phyloP scores from a whole-genome alignment of 345 rosid genomes.

The Geranium rotundifolium region DNA sequence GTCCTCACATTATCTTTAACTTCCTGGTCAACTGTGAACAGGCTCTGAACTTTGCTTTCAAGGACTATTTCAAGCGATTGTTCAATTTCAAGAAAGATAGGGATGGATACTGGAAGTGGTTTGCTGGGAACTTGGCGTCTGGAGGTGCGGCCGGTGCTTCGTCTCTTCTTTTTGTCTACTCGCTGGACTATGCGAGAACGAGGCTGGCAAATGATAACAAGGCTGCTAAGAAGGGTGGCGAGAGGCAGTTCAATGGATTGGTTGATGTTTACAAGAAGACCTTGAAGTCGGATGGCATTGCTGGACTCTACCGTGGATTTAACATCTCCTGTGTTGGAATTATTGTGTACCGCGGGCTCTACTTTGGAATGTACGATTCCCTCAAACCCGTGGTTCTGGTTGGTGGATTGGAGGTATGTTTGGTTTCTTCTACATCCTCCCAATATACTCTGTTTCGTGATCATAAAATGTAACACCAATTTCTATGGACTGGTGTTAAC shows the following conservation, averaged over 20 bases:
- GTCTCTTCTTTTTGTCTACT: constrained; percentile 42
- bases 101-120: constrained; percentile 53
- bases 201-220: constrained; percentile 49
- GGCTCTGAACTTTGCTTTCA: constrained; percentile 53
- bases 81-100: constrained; percentile 46
- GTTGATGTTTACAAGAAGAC: constrained; percentile 53
- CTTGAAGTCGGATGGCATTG: too few species aligned
- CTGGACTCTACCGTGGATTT: too few species aligned
- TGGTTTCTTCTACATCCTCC: neutral
- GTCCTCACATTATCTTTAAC: neutral
- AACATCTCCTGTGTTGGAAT: too few species aligned
- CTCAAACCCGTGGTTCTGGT: constrained; percentile 47
- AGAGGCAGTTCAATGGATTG: constrained; percentile 51
- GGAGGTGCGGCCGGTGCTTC: constrained; percentile 61
- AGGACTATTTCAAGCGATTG: constrained; percentile 41
- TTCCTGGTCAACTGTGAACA: neutral
- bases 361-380: constrained; percentile 61
- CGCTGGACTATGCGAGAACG: constrained; percentile 45
- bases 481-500: constrained; percentile 10
- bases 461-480: neutral
- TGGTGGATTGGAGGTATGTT: constrained; percentile 35
- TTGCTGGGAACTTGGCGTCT: constrained; percentile 56
- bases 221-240: constrained; percentile 36
- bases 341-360: too few species aligned
- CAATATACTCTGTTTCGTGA: neutral